These are phyloP conservation scores for Phytophthora podocarpi DNA, from an alignment of 352 stramenopile species.

Conservation along the genomic window DNA sequence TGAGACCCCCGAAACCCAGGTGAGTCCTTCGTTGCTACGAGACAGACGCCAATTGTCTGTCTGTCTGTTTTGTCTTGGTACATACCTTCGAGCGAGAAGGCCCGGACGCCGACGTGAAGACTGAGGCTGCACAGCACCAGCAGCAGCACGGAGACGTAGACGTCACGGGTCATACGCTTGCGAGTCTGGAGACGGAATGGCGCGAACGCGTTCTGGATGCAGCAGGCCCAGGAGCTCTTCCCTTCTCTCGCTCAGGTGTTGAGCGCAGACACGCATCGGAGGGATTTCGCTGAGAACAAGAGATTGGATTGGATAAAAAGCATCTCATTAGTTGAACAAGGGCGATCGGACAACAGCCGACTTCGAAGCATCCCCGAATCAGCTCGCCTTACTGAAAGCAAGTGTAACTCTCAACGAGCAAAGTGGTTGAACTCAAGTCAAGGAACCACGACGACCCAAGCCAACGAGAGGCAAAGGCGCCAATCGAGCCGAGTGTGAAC, in stretches of 20 bases:
- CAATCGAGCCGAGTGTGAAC: no score
- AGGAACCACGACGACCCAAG: no score
- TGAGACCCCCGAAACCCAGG: conserved; percentile 6
- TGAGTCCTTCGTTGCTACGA: conserved; percentile 16
- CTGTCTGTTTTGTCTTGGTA: neutral
- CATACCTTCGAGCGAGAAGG: conserved; percentile 28
- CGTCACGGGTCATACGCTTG: conserved; percentile 12
- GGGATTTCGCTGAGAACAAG: neutral
- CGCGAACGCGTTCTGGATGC: neutral
- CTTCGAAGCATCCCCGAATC: conserved; percentile 4
- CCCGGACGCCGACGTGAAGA: conserved; percentile 14
- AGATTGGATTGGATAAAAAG: neutral
- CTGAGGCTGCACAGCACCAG: conserved; percentile 18
- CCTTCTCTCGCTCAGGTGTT: conserved; percentile 23
- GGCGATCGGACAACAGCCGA: conserved; percentile 15
- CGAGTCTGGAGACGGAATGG: conserved; percentile 2
- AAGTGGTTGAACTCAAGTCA: no score
- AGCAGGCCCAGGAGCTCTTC: neutral
- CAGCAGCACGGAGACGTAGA: conserved; percentile 3
- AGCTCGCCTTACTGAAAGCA: neutral
- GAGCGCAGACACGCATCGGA: conserved; percentile 16
- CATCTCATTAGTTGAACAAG: neutral
- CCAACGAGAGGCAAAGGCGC: no score
- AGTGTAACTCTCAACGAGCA: no score
- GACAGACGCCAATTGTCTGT: no score